Evolutionary conservation across 2,329 filamentous ascomycete species (phyloP), one percentile per base, ranked within the genome.

Genomic region (Paraphoma chrysanthemicola): DNA sequence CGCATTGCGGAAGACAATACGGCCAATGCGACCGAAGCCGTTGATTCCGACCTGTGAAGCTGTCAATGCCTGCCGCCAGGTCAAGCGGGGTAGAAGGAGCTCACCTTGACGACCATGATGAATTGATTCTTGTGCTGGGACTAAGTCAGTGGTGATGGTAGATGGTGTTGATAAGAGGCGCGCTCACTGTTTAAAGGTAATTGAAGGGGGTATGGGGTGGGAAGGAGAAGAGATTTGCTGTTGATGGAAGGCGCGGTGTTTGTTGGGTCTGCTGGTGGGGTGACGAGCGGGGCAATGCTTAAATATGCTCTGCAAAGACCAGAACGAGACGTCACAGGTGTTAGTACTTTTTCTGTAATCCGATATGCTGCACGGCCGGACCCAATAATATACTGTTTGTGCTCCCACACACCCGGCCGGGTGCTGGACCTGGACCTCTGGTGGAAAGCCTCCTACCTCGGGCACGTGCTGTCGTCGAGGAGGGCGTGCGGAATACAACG

Each of bases 11-110:
- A 98, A 95, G 86, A 98, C 88, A 81, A 99, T 97, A 82, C 95
- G 91, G 78, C 95, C 95, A 83, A 99, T 99, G 83, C 95, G 93
- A 85, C 95, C 95, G 87, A 99, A 99, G 82, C 95, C 94, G 90
- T 97, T 98, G 90, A 97, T 97, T 82, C 93, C 93, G 80, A 96
- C 92, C 88, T 96, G 56, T 44, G 51, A 48, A 57, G 41, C 53
- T 62, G 67, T 72, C 65, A 74, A 62, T 67, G 55, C 59, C 57
- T 67, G 63, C 42, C 45, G 45, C 42, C 29, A 49, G 51, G 44
- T 46, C 41, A 48, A 53, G 73, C 60, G 63, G 63, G 62, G 69
- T 60, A 58, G 52, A 30, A 36, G 38, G 45, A 56, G 56, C 66
- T 62, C 72, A 81, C 79, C 77, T 82, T 81, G 77, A 80, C 77